Base-by-base conservation (phyloP, 768 basidiomycete species). In the Lentinula lateritia region DNA sequence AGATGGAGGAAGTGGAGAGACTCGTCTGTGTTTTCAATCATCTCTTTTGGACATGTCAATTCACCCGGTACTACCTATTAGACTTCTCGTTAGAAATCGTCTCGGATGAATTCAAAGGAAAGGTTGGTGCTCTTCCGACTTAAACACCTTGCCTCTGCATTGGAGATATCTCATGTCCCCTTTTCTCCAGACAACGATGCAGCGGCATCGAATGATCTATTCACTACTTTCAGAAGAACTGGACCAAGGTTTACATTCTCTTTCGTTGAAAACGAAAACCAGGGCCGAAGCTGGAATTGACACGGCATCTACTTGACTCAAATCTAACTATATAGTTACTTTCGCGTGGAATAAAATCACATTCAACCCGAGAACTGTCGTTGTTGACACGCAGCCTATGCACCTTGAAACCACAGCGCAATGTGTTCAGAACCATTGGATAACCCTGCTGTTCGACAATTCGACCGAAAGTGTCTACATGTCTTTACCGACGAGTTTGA, bases 161-260 rank as follows among this genome's bases (percentile, higher is more conserved):
- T 62, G 36, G 41, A 60, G 58, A 18, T 39, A 52, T 59, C 50
- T 45, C 60, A 63, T 61, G 36, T 58, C 66, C 45, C 53, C 60
- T 58, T 61, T 50, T 58, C 59, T 39, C 41, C 65, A 92, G 92
- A 83, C 75, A 20, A 86, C 86, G 9, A 83, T 93, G 76, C 88
- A 92, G 69, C 84, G 92, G 52, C 92, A 94, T 74, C 82, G 91
- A 52, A 81, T 93, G 77, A 81, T 94, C 52, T 86, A 93, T 71
- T 78, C 83, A 6, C 83, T 86, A 2, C 77, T 94, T 36, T 80
- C 86, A 18, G 86, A 88, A 36, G 90, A 94, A 69, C 75, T 94
- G 50, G 70, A 81, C 28, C 76, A 79, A 61, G 91, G 92, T 5
- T 72, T 94, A 35, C 92, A 94, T 67, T 87, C 92, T 0, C 75